Evolutionary conservation across 495 filamentous ascomycete genomes (phyloP).

Genomic region (Mycothermus thermophilus): DNA sequence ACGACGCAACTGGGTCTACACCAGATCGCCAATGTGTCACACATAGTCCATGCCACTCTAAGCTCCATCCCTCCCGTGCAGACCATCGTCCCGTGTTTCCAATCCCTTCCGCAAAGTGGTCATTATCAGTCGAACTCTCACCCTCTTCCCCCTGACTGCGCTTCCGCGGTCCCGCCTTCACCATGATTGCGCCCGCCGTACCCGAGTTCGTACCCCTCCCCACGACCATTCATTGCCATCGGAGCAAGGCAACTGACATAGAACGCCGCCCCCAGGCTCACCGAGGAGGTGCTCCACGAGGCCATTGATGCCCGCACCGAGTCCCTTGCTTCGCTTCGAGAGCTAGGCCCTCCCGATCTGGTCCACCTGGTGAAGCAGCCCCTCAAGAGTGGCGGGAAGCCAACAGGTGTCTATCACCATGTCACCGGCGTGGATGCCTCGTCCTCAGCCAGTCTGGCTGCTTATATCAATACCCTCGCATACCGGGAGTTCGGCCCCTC

Average conservation of each 20-base stretch:
- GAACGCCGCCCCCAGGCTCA: slow-evolving; percentile 50
- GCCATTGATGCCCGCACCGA: slow-evolving; percentile 85
- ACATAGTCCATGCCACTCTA: too few relatives aligned
- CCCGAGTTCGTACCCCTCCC: slow-evolving; percentile 55
- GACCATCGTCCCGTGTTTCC: too few relatives aligned
- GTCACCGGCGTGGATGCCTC: slow-evolving; percentile 96
- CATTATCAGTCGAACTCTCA: too few relatives aligned
- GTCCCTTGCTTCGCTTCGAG: slow-evolving; percentile 64
- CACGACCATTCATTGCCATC: slow-evolving; percentile 1
- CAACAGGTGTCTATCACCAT: slow-evolving; percentile 89
- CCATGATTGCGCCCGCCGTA: slow-evolving; percentile 79
- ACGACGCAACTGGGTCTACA: too few relatives aligned
- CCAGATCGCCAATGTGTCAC: too few relatives aligned
- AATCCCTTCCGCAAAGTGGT: too few relatives aligned
- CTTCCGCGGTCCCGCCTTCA: too few relatives aligned
- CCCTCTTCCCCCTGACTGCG: too few relatives aligned
- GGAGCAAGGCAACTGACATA: slow-evolving; percentile 11
- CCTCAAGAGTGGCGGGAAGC: slow-evolving; percentile 45
- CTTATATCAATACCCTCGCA: slow-evolving; percentile 94
- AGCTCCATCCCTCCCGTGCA: too few relatives aligned
- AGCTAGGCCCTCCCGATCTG: slow-evolving; percentile 88
- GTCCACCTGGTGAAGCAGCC: slow-evolving; percentile 90
- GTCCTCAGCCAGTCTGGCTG: slow-evolving; percentile 88
- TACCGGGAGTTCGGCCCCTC: slow-evolving; percentile 72
- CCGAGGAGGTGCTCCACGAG: slow-evolving; percentile 78